These are phyloP conservation scores for Chrysoporthe puriensis DNA, from an alignment of 2,329 filamentous ascomycete species.

Conservation along the genomic window DNA sequence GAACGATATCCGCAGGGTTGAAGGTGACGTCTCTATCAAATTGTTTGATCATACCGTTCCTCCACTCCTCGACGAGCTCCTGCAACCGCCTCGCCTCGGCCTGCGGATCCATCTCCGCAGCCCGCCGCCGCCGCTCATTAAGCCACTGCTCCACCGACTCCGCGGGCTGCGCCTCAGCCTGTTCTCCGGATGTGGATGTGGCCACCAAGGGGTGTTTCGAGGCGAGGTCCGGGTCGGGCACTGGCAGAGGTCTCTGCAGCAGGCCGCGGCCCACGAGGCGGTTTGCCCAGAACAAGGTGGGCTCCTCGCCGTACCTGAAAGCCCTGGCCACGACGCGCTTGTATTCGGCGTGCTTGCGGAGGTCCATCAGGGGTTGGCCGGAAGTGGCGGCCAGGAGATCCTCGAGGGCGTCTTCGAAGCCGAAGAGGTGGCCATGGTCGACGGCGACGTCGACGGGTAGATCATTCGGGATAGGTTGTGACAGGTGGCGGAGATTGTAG, in stretches of 20 bases:
- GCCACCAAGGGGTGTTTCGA: neutral
- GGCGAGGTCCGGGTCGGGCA: neutral
- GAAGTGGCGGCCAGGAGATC: constrained; percentile 56
- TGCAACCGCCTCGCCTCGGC: neutral
- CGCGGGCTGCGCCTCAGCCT: neutral
- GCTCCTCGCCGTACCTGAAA: constrained; percentile 20
- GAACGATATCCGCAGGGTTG: constrained; percentile 5
- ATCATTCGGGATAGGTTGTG: constrained; percentile 52
- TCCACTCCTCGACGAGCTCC: neutral
- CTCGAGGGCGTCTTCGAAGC: constrained; percentile 62
- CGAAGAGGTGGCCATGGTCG: constrained; percentile 45
- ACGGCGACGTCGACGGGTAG: constrained; percentile 39
- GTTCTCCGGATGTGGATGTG: neutral
- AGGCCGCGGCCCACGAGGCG: constrained; percentile 25
- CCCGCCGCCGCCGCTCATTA: neutral
- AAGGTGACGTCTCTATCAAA: neutral
- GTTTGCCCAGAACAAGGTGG: constrained; percentile 22
- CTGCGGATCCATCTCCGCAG: neutral
- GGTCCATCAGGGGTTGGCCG: constrained; percentile 46
- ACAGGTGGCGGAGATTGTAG: constrained; percentile 47
- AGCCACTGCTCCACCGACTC: constrained; percentile 14
- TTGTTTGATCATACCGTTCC: neutral
- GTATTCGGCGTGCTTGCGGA: constrained; percentile 31
- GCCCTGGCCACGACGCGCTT: constrained; percentile 13
- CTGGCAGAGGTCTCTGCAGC: constrained; percentile 13